Evolutionary conservation across 2,329 filamentous ascomycete genomes (phyloP).

Genomic region (Fusarium nisikadoi): DNA sequence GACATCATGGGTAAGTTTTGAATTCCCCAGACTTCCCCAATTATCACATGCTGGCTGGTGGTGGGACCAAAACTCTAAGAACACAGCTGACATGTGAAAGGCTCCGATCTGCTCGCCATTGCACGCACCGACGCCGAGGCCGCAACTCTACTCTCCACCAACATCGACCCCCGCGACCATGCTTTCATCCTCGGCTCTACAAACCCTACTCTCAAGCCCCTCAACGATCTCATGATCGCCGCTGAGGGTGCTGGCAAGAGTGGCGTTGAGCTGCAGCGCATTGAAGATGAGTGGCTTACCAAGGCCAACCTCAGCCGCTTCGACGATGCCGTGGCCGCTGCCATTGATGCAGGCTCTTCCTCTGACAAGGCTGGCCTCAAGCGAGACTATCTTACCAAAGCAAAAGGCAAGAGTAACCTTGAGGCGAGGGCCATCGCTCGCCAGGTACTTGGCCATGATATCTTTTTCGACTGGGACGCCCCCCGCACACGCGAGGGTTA

Average conservation of each 20-base stretch:
- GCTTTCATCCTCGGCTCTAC: slow-evolving; percentile 91
- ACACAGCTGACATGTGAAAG: slow-evolving; percentile 53
- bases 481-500: slow-evolving; percentile 93
- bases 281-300: slow-evolving; percentile 88
- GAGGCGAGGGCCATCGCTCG: slow-evolving; percentile 86
- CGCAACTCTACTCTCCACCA: slow-evolving; percentile 94
- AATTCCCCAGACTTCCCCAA: slow-evolving; percentile 9
- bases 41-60: slow-evolving; percentile 26
- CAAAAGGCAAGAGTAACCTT: slow-evolving; percentile 85
- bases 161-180: slow-evolving; percentile 95
- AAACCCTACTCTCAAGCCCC: slow-evolving; percentile 83
- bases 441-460: slow-evolving; percentile 78
- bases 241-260: slow-evolving; percentile 85
- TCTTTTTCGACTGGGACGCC: slow-evolving; percentile 96
- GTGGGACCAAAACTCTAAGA: background rate
- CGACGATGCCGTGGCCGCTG: slow-evolving; percentile 86
- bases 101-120: slow-evolving; percentile 86
- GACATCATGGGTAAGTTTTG: slow-evolving; percentile 87
- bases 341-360: slow-evolving; percentile 76
- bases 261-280: slow-evolving; percentile 83
- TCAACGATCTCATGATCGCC: slow-evolving; percentile 90
- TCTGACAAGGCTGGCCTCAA: slow-evolving; percentile 76
- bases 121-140: slow-evolving; percentile 98
- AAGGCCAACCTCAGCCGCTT: slow-evolving; percentile 88
- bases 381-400: slow-evolving; percentile 71